Base-by-base conservation (phyloP, 306 rosid species). In the Luffa aegyptiaca region DNA sequence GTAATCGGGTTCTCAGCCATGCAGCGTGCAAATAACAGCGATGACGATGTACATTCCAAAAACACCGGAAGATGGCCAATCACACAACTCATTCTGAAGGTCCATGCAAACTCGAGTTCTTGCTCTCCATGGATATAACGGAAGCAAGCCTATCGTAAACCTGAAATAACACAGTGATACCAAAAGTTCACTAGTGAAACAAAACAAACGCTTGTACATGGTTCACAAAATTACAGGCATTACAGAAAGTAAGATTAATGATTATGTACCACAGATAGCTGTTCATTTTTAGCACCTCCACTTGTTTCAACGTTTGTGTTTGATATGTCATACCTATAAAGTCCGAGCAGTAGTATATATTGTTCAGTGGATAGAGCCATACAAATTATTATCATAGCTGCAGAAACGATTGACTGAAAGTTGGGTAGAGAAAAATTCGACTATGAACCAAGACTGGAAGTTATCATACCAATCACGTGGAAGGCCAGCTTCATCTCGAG, bases 401-500 rank as follows among this genome's bases (percentile, higher is more conserved):
- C 13, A 51, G 44, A 51, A 35, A 39, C 9, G 10, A 66, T 16
- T 17, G n/a, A 63, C 18, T 1, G 20, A 42, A 81, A 10, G 79
- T 59, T 36, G 37, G 52, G 74, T 48, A 41, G 57, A 81, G 58
- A 69, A 39, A 64, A 55, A 6, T 12, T 41, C 4, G 21, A 58
- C 55, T 61, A 13, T 42, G 41, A 77, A 11, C 53, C 55, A 13
- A 39, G 55, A 37, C 41, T 11, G 42, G 41, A 78, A 31, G 31
- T 58, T 61, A 17, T 62, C 74, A 79, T 81, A 94, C 98, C 98
- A 94, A 79, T 94, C 90, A 84, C 97, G 97, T 49, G 98, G 98
- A 86, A 92, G 87, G 83, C 98, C 98, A 55, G 98, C 98, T 84
- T 91, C 87, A 2, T 88, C 93, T 73, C 97, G 93, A 84, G 97